phyloP scores from a whole-genome alignment of 345 rosid genomes.

The Eucalyptus curtisii region DNA sequence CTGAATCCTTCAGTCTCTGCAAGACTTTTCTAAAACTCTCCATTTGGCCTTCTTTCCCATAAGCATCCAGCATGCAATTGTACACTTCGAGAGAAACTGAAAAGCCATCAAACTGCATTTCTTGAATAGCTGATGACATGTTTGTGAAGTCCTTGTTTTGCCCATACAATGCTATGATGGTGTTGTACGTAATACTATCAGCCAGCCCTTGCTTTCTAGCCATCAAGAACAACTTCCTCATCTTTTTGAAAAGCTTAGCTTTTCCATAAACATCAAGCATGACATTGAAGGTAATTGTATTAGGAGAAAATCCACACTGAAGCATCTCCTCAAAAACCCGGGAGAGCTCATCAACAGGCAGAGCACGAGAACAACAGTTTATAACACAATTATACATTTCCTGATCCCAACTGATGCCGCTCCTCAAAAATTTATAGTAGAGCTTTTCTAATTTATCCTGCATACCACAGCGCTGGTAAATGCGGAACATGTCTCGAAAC shows the following conservation, averaged over 20 bases:
- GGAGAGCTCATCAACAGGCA: conserved; percentile 68
- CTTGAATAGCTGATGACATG: conserved; percentile 50
- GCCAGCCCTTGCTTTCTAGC: conserved; percentile 57
- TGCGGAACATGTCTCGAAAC: conserved; percentile 73
- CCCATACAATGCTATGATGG: conserved; percentile 72
- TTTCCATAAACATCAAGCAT: conserved; percentile 83
- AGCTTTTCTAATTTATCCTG: conserved; percentile 35
- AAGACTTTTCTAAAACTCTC: conserved; percentile 55
- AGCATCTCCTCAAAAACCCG: conserved; percentile 68
- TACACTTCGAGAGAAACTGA: conserved; percentile 88
- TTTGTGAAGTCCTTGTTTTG: conserved; percentile 39
- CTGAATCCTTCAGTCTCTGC: conserved; percentile 57
- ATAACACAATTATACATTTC: conserved; percentile 76
- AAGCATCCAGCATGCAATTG: conserved; percentile 76
- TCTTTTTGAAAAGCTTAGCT: conserved; percentile 69
- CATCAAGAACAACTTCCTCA: conserved; percentile 39
- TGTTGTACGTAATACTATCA: conserved; percentile 79
- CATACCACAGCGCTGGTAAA: conserved; percentile 63
- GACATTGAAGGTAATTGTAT: conserved; percentile 51
- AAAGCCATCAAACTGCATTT: conserved; percentile 81
- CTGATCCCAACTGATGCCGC: conserved; percentile 70
- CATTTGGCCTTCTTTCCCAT: conserved; percentile 77
- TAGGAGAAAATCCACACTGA: conserved; percentile 53
- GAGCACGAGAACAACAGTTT: conserved; percentile 83
- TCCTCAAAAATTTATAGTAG: conserved; percentile 46